These are phyloP conservation scores for Syncephalastrum sp. DNA, from an alignment of 371 early-diverging fungal genomes.

Conservation along the genomic window DNA sequence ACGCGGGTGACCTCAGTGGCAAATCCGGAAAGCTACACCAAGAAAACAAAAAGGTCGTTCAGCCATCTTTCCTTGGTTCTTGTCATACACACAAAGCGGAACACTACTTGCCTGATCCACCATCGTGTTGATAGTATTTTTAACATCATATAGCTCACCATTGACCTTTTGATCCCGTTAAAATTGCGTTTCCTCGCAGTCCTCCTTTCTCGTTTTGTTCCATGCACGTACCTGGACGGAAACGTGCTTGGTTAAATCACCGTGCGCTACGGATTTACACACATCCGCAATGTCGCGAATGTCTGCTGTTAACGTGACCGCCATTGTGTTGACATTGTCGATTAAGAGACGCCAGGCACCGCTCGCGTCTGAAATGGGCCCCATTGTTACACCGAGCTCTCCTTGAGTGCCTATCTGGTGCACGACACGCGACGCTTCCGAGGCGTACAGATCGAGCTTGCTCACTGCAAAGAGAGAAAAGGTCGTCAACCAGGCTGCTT, in stretches of 20 bases:
- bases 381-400: background rate
- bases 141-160: conserved; percentile 30
- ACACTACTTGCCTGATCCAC: conserved; percentile 21
- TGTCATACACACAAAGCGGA: no score
- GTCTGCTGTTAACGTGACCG: background rate
- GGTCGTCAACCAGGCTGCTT: background rate
- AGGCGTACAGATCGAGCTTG: conserved; percentile 2
- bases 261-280: conserved; percentile 66
- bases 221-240: conserved; percentile 23
- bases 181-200: background rate
- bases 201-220: background rate
- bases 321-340: conserved; percentile 1
- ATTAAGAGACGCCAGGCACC: conserved; percentile 4
- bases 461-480: background rate
- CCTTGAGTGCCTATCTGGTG: background rate
- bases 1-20: conserved; percentile 39
- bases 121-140: conserved; percentile 29
- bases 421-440: background rate
- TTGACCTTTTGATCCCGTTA: conserved; percentile 10
- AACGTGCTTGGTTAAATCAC: conserved; percentile 66
- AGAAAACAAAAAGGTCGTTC: no score
- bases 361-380: no score
- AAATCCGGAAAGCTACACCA: conserved; percentile 17
- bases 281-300: conserved; percentile 67
- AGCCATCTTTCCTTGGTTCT: no score